A percentile compares a stretch with the other conserved stretches of the same genome.
Evolutionary conservation across 2,329 filamentous ascomycete genomes (phyloP).

Genomic region (Tolypocladium amazonense): DNA sequence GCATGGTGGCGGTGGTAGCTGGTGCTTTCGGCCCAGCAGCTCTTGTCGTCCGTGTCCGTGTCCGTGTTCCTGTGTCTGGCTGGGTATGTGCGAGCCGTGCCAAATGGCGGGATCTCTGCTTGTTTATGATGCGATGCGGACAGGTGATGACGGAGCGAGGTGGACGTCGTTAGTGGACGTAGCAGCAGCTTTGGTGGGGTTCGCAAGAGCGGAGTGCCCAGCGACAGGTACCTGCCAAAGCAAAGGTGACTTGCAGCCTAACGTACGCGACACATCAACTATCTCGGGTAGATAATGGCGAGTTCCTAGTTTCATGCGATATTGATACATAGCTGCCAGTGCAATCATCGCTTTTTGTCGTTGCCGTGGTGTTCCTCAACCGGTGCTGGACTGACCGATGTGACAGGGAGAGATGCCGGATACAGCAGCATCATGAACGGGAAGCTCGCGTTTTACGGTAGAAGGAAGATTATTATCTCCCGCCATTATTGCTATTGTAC

Average conservation of each 20-base stretch:
- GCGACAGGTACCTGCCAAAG: neutral
- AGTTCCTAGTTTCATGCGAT: neutral
- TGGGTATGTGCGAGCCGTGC: neutral
- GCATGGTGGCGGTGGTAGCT: constrained; percentile 17
- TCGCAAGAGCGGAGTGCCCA: neutral
- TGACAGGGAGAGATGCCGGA: neutral
- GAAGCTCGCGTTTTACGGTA: neutral
- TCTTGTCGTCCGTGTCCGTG: neutral
- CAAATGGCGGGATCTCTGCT: neutral
- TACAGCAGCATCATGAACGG: neutral
- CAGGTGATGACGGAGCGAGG: neutral
- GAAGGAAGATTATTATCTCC: constrained; percentile 1
- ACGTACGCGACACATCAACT: neutral
- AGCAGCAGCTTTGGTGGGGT: neutral
- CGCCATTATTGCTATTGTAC: constrained; percentile 16
- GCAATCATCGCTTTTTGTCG: neutral
- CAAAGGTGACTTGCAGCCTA: neutral
- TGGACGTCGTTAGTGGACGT: neutral
- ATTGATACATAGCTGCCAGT: neutral
- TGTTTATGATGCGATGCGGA: neutral
- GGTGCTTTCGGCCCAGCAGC: neutral
- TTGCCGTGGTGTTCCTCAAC: neutral
- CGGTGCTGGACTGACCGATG: neutral
- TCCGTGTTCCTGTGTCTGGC: neutral
- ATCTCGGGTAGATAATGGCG: neutral